A percentile compares a stretch with the other conserved stretches of the same genome.
Conservation (phyloP, 75 land plant species). For the Selaginella tamariscina region DNA sequence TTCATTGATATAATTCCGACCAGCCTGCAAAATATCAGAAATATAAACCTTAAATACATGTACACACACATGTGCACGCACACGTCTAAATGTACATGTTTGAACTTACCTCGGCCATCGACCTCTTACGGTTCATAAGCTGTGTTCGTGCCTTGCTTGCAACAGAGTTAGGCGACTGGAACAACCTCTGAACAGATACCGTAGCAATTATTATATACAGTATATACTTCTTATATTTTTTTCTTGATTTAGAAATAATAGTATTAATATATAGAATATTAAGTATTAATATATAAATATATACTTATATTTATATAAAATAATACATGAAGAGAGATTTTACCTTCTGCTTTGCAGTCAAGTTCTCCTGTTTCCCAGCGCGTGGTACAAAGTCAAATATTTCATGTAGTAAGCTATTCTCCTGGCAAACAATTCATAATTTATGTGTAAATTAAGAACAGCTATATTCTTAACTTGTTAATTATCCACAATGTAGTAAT, state of each 20-base stretch:
- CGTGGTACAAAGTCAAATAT: constrained; percentile 58
- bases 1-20: too few relatives aligned
- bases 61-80: too few relatives aligned
- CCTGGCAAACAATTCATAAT: constrained; percentile 30
- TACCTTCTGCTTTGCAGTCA: constrained; percentile 60
- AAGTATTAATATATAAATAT: not conserved
- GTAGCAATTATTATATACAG: not conserved
- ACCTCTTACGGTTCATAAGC: constrained; percentile 49
- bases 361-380: constrained; percentile 23
- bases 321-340: not conserved
- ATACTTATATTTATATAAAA: not conserved
- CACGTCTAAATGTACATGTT: too few relatives aligned
- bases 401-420: constrained; percentile 72
- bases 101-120: constrained; percentile 39
- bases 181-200: constrained; percentile 45
- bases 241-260: not conserved
- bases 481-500: not conserved
- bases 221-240: not conserved
- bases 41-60: too few relatives aligned
- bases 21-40: too few relatives aligned
- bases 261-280: not conserved
- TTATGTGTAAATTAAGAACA: not conserved
- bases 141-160: constrained; percentile 63
- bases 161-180: constrained; percentile 57
- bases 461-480: not conserved